Evolutionary conservation across 768 basidiomycete genomes (phyloP).

Genomic region (Psilocybe azurescens): DNA sequence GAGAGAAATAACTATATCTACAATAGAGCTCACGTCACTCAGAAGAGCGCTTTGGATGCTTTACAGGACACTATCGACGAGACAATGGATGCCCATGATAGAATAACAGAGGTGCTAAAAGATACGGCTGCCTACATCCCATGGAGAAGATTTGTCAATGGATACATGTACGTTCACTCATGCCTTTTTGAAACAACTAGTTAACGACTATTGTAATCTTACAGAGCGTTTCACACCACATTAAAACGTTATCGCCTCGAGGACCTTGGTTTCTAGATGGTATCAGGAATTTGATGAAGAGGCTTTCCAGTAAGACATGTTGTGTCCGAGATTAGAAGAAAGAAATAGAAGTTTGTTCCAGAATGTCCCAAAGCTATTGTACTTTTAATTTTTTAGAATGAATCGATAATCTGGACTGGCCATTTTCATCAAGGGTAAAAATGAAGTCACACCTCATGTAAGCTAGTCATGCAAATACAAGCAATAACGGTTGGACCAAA

Average conservation of each 20-base stretch:
- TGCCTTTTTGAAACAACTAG: neutral
- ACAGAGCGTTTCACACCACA: conserved; percentile 5
- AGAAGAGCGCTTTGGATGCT: neutral
- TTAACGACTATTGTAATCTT: neutral
- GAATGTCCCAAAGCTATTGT: no score
- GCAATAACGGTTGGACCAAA: no score
- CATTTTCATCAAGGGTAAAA: no score
- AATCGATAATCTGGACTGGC: no score
- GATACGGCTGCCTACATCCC: conserved; percentile 2
- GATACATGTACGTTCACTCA: conserved; percentile 6
- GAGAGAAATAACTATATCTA: conserved; percentile 12
- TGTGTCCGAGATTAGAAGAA: no score
- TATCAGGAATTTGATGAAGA: no score
- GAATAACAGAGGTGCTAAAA: conserved; percentile 7
- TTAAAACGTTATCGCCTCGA: conserved; percentile 8
- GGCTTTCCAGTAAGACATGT: no score
- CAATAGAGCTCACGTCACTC: neutral
- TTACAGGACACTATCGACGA: conserved; percentile 8
- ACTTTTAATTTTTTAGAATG: no score
- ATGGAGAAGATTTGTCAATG: conserved; percentile 7
- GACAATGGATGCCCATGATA: conserved; percentile 5
- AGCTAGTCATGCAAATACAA: no score
- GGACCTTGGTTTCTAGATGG: neutral
- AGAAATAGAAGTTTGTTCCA: no score
- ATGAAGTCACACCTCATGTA: no score